Conservation (phyloP, 1,284 basidiomycete genomes). For the Neonothopanus nambi region DNA sequence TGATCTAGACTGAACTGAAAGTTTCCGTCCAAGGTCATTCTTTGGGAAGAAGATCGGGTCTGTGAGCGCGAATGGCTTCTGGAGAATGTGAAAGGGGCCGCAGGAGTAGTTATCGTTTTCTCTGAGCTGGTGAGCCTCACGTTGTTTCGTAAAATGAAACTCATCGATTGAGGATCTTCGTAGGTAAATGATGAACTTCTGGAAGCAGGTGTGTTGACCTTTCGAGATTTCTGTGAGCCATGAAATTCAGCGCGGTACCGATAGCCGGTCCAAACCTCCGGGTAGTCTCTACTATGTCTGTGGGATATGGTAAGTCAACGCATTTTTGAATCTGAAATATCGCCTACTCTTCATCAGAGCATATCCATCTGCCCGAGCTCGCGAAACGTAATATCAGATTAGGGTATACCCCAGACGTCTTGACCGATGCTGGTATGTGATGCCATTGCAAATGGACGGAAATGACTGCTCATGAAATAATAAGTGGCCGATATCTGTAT, state of each 20-base stretch:
- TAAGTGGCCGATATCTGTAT: conserved; percentile 85
- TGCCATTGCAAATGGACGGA: background rate
- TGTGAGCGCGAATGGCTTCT: conserved; percentile 80
- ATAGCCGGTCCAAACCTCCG: conserved; percentile 72
- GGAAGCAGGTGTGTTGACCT: conserved; percentile 51
- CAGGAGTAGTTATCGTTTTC: conserved; percentile 68
- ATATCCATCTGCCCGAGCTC: conserved; percentile 71
- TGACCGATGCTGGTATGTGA: conserved; percentile 78
- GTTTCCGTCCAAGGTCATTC: conserved; percentile 48
- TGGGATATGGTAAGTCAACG: conserved; percentile 71
- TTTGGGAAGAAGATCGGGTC: conserved; percentile 68
- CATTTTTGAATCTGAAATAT: background rate
- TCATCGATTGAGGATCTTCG: background rate
- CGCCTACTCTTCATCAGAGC: conserved; percentile 54
- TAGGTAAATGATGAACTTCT: conserved; percentile 77
- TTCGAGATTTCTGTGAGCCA: background rate
- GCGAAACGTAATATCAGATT: conserved; percentile 70
- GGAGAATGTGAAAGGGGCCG: conserved; percentile 66
- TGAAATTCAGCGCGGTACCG: no score
- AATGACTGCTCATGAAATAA: background rate
- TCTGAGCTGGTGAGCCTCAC: conserved; percentile 60
- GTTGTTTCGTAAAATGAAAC: background rate
- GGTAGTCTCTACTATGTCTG: conserved; percentile 88
- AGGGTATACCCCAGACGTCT: conserved; percentile 90
- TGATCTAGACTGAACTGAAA: background rate